These are phyloP conservation scores for Psilocybe cyanescens DNA, from an alignment of 768 basidiomycete genomes.

Conservation along the genomic window DNA sequence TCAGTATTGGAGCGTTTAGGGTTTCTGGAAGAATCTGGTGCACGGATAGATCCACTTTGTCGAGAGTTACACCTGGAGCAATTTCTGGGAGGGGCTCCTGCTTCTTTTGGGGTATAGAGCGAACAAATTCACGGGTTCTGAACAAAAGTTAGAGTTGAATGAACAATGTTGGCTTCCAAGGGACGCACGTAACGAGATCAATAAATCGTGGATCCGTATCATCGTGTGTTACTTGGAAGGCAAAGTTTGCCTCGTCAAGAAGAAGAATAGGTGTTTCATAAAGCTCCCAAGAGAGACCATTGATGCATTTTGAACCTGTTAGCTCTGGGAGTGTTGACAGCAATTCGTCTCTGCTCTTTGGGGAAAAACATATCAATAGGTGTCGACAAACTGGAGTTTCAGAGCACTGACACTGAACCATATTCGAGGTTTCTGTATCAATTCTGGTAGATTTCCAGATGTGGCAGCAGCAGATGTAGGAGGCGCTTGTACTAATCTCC, in stretches of 20 bases:
- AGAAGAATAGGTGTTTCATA: conserved; percentile 33
- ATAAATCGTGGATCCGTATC: conserved; percentile 20
- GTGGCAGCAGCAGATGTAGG: neutral
- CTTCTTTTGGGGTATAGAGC: neutral
- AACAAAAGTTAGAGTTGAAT: neutral
- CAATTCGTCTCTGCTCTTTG: conserved; percentile 33
- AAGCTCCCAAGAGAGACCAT: conserved; percentile 30
- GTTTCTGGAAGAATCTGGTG: too few relatives aligned
- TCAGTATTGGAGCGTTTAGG: neutral
- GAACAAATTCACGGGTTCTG: conserved; percentile 22
- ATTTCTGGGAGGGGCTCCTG: too few relatives aligned
- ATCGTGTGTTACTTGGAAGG: conserved; percentile 19
- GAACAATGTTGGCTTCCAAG: neutral
- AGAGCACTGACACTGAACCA: conserved; percentile 31
- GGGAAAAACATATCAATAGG: neutral
- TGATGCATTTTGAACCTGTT: conserved; percentile 24
- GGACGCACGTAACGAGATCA: conserved; percentile 26
- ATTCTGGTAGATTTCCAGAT: neutral
- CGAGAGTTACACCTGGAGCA: too few relatives aligned
- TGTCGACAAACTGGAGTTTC: neutral
- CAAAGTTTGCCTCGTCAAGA: conserved; percentile 25
- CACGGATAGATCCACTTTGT: too few relatives aligned
- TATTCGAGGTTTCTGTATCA: conserved; percentile 24
- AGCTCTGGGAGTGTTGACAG: conserved; percentile 34
- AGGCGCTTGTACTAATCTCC: conserved; percentile 3